Base-by-base conservation (phyloP, 1,284 basidiomycete species). In the Fomes fomentarius region DNA sequence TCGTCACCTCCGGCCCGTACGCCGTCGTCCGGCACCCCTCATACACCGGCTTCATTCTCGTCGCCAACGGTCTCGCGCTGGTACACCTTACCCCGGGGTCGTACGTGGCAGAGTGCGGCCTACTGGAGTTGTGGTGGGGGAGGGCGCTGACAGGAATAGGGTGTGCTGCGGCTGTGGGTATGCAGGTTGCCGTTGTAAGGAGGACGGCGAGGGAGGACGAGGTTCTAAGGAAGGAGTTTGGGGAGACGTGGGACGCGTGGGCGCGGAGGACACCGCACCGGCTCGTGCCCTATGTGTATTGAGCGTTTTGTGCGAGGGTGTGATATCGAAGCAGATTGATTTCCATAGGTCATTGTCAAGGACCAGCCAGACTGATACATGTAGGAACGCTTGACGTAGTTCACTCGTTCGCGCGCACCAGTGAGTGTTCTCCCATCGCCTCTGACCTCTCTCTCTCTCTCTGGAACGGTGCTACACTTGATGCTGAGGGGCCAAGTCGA, bases 1-100 rank as follows among this genome's bases (percentile, higher is more conserved):
- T 62, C 34, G 43, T 63, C 19, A 63, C 61, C 3, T 28, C 42
- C 21, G 61, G 61, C 5, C 61, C 61, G n/a, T 63, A 63, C 54
- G 15, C 61, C 6, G 15, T 51, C 41, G 58, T 63, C 17, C 58
- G 61, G 26, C 61, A 63, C 38, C 61, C 61, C 12, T 22, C 53
- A n/a, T 63, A 63, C 35, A 48, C 54, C 22, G 52, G 28, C 28
- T 22, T 47, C 10, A 17, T 57, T 12, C 21, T 42, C 2, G 38
- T 31, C 14, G n/a, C 43, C 11, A n/a, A 22, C 4, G 49, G 49
- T 21, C 17, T 56, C 28, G 24, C 47, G 26, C 2, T 38, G 15
- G 39, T 39, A 14, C 44, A 51, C 33, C 35, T 54, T 34, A 11
- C 34, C 12, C 56, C 56, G 2, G 51, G 56, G 3, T 44, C 44